These are phyloP conservation scores for Aspergillus spinulosporus DNA, from an alignment of 2,329 filamentous ascomycete species.

Conservation along the genomic window DNA sequence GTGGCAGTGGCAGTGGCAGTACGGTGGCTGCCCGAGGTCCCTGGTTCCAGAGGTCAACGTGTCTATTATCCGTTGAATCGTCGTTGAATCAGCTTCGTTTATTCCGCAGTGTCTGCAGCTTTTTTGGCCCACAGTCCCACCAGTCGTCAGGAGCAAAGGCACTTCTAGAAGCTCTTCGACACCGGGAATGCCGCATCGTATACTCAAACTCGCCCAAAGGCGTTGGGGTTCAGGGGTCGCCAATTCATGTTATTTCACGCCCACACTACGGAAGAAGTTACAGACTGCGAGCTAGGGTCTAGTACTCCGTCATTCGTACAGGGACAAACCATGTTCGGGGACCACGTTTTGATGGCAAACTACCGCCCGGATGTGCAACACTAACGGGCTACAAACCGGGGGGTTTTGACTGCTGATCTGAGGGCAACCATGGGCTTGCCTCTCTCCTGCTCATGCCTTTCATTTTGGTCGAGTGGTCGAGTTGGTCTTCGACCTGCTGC, in stretches of 20 bases:
- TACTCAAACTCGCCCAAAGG: not conserved
- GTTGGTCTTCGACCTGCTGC: not conserved
- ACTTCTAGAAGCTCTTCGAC: conserved; percentile 6
- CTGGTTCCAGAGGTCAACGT: conserved; percentile 14
- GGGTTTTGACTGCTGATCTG: conserved; percentile 4
- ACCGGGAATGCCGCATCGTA: not conserved
- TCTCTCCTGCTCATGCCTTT: conserved; percentile 5
- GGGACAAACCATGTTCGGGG: not conserved
- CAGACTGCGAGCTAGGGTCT: not conserved
- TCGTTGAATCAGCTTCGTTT: not conserved
- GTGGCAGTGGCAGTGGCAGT: conserved; percentile 26
- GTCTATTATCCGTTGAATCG: conserved; percentile 6
- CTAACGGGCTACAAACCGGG: not conserved
- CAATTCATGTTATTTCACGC: not conserved
- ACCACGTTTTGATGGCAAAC: conserved; percentile 6
- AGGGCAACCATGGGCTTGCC: not conserved
- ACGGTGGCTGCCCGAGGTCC: conserved; percentile 16
- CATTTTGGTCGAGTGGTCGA: not conserved
- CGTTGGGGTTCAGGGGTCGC: too few relatives aligned
- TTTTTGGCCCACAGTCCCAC: conserved; percentile 15
- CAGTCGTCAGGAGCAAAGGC: conserved; percentile 3
- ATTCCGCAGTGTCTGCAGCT: not conserved
- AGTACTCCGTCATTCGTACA: not conserved
- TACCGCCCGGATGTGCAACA: not conserved
- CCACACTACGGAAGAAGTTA: not conserved